Conservation (phyloP, 2,329 filamentous ascomycete genomes). For the Penicillium sp. region DNA sequence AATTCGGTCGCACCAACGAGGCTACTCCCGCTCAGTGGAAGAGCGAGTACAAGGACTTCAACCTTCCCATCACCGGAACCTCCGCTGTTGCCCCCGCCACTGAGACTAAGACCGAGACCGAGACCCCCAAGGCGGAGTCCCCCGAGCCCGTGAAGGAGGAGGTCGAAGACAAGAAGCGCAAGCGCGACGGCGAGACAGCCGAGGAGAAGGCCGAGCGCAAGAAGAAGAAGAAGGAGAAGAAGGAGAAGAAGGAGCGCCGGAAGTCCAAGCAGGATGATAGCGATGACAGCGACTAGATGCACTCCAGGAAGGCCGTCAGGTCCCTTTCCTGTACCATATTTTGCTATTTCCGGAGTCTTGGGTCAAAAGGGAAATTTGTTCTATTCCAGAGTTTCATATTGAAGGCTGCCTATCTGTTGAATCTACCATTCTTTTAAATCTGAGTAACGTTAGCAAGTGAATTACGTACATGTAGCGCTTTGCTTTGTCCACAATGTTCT, state of each 20-base stretch:
- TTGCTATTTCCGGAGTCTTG: slow-evolving; percentile 41
- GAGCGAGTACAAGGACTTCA: slow-evolving; percentile 87
- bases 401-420: slow-evolving; percentile 20
- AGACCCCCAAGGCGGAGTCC: slow-evolving; percentile 19
- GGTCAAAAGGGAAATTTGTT: slow-evolving; percentile 39
- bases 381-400: slow-evolving; percentile 29
- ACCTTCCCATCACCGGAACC: slow-evolving; percentile 50
- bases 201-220: slow-evolving; percentile 52
- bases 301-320: slow-evolving; percentile 28
- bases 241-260: slow-evolving; percentile 66
- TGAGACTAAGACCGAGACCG: slow-evolving; percentile 24
- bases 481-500: neutral
- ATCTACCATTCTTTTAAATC: slow-evolving; percentile 10
- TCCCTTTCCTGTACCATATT: slow-evolving; percentile 45
- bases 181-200: slow-evolving; percentile 57
- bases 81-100: slow-evolving; percentile 44
- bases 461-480: neutral
- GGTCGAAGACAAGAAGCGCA: slow-evolving; percentile 53
- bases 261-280: slow-evolving; percentile 81
- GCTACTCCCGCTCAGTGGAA: slow-evolving; percentile 93
- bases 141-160: slow-evolving; percentile 41
- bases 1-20: slow-evolving; percentile 91
- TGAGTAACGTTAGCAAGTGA: neutral
- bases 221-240: slow-evolving; percentile 55
- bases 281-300: slow-evolving; percentile 45